Percentiles rank a stretch among this genome's conserved stretches.
Evolutionary conservation across 176 grass and related monocot species (phyloP).

Genomic region (Melocanna baccifera): DNA sequence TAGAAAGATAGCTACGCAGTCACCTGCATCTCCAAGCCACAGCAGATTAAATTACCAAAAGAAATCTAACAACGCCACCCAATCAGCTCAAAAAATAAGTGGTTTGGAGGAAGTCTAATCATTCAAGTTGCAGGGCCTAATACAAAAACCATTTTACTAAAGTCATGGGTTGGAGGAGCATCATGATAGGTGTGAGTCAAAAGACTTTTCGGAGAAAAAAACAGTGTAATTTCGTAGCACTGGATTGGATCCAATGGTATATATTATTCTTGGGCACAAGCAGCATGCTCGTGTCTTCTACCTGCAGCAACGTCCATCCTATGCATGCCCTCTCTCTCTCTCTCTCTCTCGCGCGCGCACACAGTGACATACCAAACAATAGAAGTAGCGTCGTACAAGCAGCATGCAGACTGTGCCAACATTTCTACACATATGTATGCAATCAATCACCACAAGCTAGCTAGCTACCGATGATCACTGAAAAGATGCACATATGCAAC

Average conservation of each 20-base stretch:
- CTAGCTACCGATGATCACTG: background rate
- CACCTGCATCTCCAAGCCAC: constrained; percentile 25
- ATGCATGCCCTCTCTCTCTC: background rate
- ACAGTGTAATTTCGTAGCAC: background rate
- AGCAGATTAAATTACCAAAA: background rate
- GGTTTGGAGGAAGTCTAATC: background rate
- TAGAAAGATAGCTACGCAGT: background rate
- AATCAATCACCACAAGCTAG: background rate
- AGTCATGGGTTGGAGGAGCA: background rate
- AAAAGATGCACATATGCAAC: background rate
- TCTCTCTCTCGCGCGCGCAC: background rate
- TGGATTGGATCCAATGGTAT: background rate
- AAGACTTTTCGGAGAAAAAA: background rate
- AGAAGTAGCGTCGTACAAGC: background rate
- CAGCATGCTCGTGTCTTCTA: constrained; percentile 15
- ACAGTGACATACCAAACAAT: background rate
- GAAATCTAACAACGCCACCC: background rate
- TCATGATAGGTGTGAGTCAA: constrained; percentile 15
- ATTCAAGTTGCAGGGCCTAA: background rate
- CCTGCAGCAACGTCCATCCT: background rate
- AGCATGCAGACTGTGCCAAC: background rate
- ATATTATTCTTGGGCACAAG: constrained; percentile 13
- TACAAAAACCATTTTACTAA: background rate
- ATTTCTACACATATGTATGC: background rate
- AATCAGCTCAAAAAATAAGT: background rate